phyloP scores from a whole-genome alignment of 2,329 filamentous ascomycete genomes.

The Monosporascus sp. region DNA sequence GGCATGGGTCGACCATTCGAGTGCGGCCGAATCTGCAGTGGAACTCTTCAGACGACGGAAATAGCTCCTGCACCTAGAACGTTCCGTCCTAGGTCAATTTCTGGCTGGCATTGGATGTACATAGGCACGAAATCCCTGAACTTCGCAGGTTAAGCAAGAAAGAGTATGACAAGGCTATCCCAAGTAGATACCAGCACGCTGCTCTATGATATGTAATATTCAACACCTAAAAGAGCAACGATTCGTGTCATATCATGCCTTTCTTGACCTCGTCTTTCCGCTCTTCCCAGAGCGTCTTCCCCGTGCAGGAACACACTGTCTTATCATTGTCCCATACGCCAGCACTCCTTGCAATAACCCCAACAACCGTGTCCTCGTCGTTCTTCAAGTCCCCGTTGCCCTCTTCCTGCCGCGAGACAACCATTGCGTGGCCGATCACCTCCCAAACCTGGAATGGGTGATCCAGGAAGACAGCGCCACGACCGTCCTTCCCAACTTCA shows the following conservation, averaged over 20 bases:
- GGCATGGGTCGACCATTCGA: neutral
- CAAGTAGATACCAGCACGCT: too few species aligned
- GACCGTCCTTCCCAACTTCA: slow-evolving; percentile 68
- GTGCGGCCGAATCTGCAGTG: neutral
- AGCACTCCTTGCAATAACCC: slow-evolving; percentile 89
- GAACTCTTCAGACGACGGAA: neutral
- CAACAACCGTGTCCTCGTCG: slow-evolving; percentile 80
- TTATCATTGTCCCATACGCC: slow-evolving; percentile 99
- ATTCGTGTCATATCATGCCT: slow-evolving; percentile 70
- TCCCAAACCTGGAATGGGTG: slow-evolving; percentile 88
- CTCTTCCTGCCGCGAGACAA: slow-evolving; percentile 65
- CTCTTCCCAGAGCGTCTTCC: slow-evolving; percentile 98
- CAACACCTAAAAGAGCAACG: too few species aligned
- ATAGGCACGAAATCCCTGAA: too few species aligned
- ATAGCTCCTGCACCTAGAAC: neutral
- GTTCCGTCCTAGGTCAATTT: too few species aligned
- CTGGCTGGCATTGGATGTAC: slow-evolving; percentile 10
- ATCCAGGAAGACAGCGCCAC: slow-evolving; percentile 76
- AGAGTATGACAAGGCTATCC: too few species aligned
- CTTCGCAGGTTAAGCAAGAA: too few species aligned
- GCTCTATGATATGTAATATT: too few species aligned
- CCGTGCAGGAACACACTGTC: slow-evolving; percentile 94
- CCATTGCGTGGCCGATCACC: slow-evolving; percentile 87
- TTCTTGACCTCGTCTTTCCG: slow-evolving; percentile 81
- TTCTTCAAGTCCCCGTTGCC: slow-evolving; percentile 60